Conservation (phyloP, 2,329 filamentous ascomycete species). For the Trichoderma koningii region DNA sequence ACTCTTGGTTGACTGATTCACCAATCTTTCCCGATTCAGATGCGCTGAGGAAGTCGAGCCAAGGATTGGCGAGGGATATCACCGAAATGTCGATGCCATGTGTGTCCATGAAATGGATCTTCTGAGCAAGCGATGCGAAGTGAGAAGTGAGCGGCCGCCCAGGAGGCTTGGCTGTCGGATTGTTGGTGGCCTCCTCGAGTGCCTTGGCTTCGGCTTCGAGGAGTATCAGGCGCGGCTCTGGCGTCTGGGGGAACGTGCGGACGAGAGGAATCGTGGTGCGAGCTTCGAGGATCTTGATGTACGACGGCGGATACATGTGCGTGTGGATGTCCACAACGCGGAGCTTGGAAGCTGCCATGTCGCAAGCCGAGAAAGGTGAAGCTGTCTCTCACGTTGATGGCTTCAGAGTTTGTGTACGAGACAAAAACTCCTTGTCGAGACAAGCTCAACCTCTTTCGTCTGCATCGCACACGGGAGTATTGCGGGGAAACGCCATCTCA, state of each 20-base stretch:
- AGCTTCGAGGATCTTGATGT: constrained; percentile 61
- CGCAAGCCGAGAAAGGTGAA: background rate
- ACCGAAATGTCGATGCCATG: constrained; percentile 83
- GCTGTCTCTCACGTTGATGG: background rate
- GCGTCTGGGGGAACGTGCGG: constrained; percentile 59
- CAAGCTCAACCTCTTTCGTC: background rate
- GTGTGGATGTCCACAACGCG: constrained; percentile 67
- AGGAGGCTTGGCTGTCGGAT: constrained; percentile 59
- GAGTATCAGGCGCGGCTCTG: constrained; percentile 66
- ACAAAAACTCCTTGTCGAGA: background rate
- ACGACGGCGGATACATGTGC: constrained; percentile 68
- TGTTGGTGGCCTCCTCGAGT: constrained; percentile 53
- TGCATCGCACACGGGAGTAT: background rate
- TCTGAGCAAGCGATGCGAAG: constrained; percentile 78
- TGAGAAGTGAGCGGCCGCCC: constrained; percentile 82
- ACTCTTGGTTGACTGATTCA: constrained; percentile 71
- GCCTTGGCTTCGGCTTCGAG: constrained; percentile 54
- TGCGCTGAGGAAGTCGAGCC: constrained; percentile 78
- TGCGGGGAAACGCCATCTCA: constrained; percentile 3
- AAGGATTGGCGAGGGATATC: constrained; percentile 88
- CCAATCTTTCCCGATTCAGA: constrained; percentile 66
- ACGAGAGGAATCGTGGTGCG: constrained; percentile 69
- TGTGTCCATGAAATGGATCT: constrained; percentile 83
- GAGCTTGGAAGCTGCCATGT: constrained; percentile 42
- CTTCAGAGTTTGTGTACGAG: background rate